These are phyloP conservation scores for Arachis stenosperma DNA, from an alignment of 306 rosid genomes.

Conservation along the genomic window DNA sequence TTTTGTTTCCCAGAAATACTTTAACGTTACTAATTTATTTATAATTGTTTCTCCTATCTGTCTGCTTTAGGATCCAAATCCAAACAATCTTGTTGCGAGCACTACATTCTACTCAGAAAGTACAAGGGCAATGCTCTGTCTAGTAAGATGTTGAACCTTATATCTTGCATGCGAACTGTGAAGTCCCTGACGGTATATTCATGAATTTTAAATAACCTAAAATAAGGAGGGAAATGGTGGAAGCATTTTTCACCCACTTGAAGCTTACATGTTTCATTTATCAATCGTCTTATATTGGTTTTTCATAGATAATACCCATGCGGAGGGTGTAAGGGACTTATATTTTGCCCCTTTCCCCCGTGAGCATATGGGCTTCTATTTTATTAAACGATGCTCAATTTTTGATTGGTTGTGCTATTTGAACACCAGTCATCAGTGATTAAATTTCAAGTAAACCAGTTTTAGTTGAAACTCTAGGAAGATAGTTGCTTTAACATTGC, in stretches of 20 bases:
- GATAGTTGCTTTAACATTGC: constrained; percentile 31
- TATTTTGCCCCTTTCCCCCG: background rate
- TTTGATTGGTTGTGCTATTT: background rate
- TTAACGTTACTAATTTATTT: constrained; percentile 32
- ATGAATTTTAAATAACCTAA: constrained; percentile 15
- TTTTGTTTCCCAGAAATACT: constrained; percentile 26
- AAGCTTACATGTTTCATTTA: constrained; percentile 11
- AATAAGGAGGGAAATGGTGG: constrained; percentile 21
- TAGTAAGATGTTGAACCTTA: constrained; percentile 59
- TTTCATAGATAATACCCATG: background rate
- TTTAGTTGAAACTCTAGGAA: constrained; percentile 5
- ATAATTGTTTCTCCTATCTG: constrained; percentile 31
- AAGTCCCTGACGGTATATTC: constrained; percentile 8
- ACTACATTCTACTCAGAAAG: constrained; percentile 91
- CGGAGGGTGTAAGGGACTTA: background rate
- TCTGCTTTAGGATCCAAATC: constrained; percentile 87
- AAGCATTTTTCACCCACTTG: constrained; percentile 17
- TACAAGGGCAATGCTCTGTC: constrained; percentile 94
- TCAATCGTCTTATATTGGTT: background rate
- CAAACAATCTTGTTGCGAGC: constrained; percentile 90
- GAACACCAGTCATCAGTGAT: constrained; percentile 1
- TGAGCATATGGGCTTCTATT: background rate
- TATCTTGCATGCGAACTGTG: constrained; percentile 6
- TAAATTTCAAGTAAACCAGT: constrained; percentile 17
- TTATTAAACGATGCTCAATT: background rate